These are phyloP conservation scores for Aspergillus sergii DNA, from an alignment of 2,329 filamentous ascomycete species.

Conservation along the genomic window DNA sequence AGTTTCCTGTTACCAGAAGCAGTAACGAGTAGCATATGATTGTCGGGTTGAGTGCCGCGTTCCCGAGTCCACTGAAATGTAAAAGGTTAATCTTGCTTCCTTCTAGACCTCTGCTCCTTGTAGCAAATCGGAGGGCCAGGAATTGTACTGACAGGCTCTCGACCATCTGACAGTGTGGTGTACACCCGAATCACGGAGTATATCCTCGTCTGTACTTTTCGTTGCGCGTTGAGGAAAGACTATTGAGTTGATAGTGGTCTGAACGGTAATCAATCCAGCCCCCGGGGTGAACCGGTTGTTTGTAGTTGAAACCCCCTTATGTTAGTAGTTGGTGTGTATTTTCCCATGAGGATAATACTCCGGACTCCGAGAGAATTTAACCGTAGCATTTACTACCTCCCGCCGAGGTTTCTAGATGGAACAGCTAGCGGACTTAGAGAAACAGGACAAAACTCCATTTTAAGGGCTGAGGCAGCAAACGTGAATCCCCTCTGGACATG, in stretches of 20 bases:
- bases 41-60: constrained; percentile 3
- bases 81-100: not conserved
- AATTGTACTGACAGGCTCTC: constrained; percentile 5
- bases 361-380: constrained; percentile 5
- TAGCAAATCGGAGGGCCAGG: constrained; percentile 16
- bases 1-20: not conserved
- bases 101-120: not conserved
- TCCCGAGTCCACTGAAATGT: not conserved
- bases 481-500: constrained; percentile 5
- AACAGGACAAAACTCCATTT: not conserved
- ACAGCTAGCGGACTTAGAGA: not conserved
- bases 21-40: constrained; percentile 3
- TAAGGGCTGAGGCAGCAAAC: not conserved
- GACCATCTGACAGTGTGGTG: not conserved
- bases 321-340: not conserved
- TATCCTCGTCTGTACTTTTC: not conserved
- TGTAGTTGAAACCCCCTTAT: not conserved
- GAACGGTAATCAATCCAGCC: not conserved
- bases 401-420: not conserved
- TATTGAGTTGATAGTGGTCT: not conserved
- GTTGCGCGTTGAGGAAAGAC: no score
- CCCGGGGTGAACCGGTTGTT: not conserved
- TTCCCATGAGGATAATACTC: constrained; percentile 6
- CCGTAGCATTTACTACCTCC: not conserved
- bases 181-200: constrained; percentile 1